These are phyloP conservation scores for Helicocarpus griseus DNA, from an alignment of 2,329 filamentous ascomycete genomes.

Conservation along the genomic window DNA sequence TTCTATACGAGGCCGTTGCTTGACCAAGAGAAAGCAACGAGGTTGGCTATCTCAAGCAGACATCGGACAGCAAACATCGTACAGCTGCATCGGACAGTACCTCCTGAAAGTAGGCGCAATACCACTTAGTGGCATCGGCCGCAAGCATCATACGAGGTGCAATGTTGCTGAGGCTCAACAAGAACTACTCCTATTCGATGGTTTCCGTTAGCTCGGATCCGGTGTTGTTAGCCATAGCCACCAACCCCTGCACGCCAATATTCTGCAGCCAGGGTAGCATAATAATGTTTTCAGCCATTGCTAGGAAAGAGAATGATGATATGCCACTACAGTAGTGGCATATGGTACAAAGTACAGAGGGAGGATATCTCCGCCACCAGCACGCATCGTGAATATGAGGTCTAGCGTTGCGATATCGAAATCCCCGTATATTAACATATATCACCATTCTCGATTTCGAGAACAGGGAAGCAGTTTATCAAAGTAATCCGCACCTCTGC, in stretches of 20 bases:
- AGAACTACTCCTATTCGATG: not conserved
- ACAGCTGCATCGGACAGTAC: not conserved
- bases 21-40: not conserved
- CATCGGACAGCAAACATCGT: too few species aligned
- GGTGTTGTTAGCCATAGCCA: not conserved
- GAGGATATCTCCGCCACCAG: too few species aligned
- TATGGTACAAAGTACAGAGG: too few species aligned
- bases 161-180: not conserved
- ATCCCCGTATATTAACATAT: too few species aligned
- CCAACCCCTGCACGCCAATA: not conserved
- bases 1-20: not conserved
- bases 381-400: too few species aligned
- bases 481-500: not conserved
- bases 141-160: not conserved
- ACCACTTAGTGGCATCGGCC: not conserved
- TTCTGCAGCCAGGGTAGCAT: not conserved
- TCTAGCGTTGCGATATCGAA: too few species aligned
- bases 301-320: too few species aligned
- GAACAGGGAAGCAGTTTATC: not conserved
- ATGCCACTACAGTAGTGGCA: too few species aligned
- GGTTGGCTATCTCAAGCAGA: not conserved
- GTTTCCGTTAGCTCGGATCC: not conserved
- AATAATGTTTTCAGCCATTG: not conserved
- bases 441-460: too few species aligned
- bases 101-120: not conserved